Base-by-base conservation (phyloP, 768 basidiomycete genomes). In the Mycena galopus region DNA sequence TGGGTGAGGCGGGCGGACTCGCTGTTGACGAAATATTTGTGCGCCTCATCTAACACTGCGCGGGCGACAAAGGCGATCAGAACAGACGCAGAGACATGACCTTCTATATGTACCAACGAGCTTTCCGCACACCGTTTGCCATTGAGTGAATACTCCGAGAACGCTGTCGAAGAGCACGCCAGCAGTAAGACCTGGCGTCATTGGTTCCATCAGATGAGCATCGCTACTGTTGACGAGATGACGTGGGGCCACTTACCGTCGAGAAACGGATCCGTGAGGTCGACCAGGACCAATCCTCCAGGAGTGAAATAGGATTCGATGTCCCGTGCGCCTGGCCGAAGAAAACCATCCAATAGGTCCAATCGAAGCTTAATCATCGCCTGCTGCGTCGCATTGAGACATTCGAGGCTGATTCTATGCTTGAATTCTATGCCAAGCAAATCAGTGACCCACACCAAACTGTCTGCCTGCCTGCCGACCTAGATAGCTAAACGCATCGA, bases 201-300 rank as follows among this genome's bases (percentile, higher is more conserved):
- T 47, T 21, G 29, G 56, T 56, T 44, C 23, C 32, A 51, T 14
- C 17, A 39, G 10, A 23, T 35, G 9, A 55, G 53, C 29, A 55
- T 19, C 9, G 29, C 16, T 23, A 23, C 23, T 25, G 53, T 9
- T 44, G 42, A 42, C 32, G 37, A 16, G 53, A 66, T 16, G 25
- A 12, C n/a, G 27, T n/a, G 39, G 21, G 29, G 35, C 23, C n/a
- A 81, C 3, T 78, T 78, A 10, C 86, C 79, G 69, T 89, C 89
- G 37, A 89, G 82, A 72, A 90, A 89, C 0, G 88, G 87, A 39
- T 88, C 88, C 0, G 88, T 87, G 1, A 89, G 81, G 57, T 89
- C 88, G 4, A 89, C 64, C 14, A 89, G 85, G 1, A 88, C 88
- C 6, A 89, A 68, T 60, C 86, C 84, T 6, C 87, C 87, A 7